Base-by-base conservation (phyloP, 225 moss, liverwort and hornwort genomes). In the Pseudoscleropodium purum region DNA sequence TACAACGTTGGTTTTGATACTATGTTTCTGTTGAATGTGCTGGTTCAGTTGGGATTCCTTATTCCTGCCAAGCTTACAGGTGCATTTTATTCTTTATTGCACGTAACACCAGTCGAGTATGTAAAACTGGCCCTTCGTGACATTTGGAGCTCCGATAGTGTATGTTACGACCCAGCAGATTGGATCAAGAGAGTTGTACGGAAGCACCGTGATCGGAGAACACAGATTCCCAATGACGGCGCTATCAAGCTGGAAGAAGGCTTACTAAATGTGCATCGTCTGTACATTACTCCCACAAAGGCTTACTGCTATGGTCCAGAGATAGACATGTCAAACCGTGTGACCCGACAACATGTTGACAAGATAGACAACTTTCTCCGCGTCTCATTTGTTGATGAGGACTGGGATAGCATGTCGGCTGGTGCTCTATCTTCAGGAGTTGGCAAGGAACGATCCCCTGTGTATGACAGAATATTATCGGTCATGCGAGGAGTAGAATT, bases 371-470 rank as follows among this genome's bases (percentile, higher is more conserved):
- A 93, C 61, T 98, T 98, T 87, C 83, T 98, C 57, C 96, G 98
- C 17, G 94, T 98, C 37, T 94, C 95, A 18, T 98, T 98, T 45
- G 89, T 94, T 9, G 98, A 98, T 79, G 98, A 98, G 92, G 94
- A 96, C 79, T 86, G 63, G 69, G 90, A 93, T 54, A 86, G 85
- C 69, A 67, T 93, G 77, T 85, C 90, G 52, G 87, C 95, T 61
- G 77, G 86, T 83, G 94, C 94, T 75, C 95, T 94, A 43, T 87
- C 94, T 83, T 87, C 94, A 65, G 92, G 93, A 82, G 90, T 84
- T 61, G 89, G 82, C 65, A 91, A 89, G 62, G 92, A 93, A 75
- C 84, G 91, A 56, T 94, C 96, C 62, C 86, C 90, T 52, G 91
- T 97, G 7, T 95, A 93, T 84, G 90, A 89, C 57, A 94, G 96